Conservation (phyloP, 441 rosid genomes). For the Erodium moschatum region DNA sequence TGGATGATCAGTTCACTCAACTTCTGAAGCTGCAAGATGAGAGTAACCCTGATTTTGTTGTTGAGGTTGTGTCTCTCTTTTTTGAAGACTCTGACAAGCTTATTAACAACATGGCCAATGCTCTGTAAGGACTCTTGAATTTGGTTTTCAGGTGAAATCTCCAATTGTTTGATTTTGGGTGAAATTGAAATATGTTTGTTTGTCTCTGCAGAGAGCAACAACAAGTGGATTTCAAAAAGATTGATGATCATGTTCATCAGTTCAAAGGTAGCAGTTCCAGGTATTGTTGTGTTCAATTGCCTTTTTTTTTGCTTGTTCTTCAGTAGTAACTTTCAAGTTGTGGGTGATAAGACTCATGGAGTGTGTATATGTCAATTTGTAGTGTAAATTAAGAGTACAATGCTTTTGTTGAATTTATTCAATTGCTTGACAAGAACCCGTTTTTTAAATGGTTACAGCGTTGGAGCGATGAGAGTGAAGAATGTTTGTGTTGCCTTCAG, state of each 20-base stretch:
- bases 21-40: constrained; percentile 62
- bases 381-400: no score
- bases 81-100: constrained; percentile 54
- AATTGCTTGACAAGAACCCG: constrained; percentile 4
- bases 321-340: neutral
- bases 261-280: constrained; percentile 73
- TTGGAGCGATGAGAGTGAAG: constrained; percentile 66
- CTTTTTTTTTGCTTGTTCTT: neutral
- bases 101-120: constrained; percentile 41
- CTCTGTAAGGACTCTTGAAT: constrained; percentile 31
- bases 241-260: constrained; percentile 61
- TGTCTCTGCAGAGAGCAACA: constrained; percentile 35
- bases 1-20: constrained; percentile 55
- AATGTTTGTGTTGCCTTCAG: constrained; percentile 46
- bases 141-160: no score
- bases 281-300: constrained; percentile 18
- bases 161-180: no score
- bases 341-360: neutral
- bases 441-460: constrained; percentile 32
- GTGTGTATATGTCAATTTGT: neutral
- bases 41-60: constrained; percentile 61
- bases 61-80: constrained; percentile 56
- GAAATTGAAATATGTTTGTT: neutral
- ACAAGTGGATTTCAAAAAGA: constrained; percentile 40
- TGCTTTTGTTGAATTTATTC: neutral